Evolutionary conservation across 768 basidiomycete genomes (phyloP), one percentile per base, ranked within the genome.

Genomic region (Rhizopogon salebrosus): DNA sequence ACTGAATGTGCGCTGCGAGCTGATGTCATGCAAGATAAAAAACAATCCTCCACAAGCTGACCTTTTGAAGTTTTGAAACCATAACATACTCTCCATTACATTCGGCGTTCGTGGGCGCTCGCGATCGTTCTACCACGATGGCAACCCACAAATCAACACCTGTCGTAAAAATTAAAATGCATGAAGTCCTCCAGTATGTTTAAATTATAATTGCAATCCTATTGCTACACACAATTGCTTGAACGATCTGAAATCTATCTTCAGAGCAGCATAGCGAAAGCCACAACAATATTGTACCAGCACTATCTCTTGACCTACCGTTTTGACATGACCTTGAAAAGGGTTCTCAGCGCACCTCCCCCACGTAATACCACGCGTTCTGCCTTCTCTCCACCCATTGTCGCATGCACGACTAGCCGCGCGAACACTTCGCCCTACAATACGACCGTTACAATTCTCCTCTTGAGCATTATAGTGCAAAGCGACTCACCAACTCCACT

Each of bases 401-500:
- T 77, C 6, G 83, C 76, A 57, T 92, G 87, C 8, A 92, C 83
- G 16, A 87, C 72, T 0, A 85, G 74, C 3, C 91, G 85, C 3
- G 89, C 90, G 37, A 91, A 62, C 6, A 93, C 83, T 63, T 93
- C 89, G n/a, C 88, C 89, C 87, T 89, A 60, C 7, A 58, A 24
- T 85, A 60, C 6, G 57, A 29, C 48, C 1, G 6, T 41, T 13
- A 22, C 29, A 6, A n/a, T 48, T n/a, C 13, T 23, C 10, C n/a
- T 8, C 27, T n/a, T 11, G 10, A 9, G 18, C 34, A 22, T 2
- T 22, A 14, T 22, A 7, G 0, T 4, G 22, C 3, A 9, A 31
- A 48, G 14, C 13, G 39, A 75, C 82, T 29, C 61, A 88, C 91
- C 55, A 88, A 67, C 71, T 93, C 93, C 9, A 95, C 92, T n/a